Percentiles rank a stretch among this genome's conserved stretches.
Conservation (phyloP, 495 filamentous ascomycete species). For the Opeltia flavorubescens region DNA sequence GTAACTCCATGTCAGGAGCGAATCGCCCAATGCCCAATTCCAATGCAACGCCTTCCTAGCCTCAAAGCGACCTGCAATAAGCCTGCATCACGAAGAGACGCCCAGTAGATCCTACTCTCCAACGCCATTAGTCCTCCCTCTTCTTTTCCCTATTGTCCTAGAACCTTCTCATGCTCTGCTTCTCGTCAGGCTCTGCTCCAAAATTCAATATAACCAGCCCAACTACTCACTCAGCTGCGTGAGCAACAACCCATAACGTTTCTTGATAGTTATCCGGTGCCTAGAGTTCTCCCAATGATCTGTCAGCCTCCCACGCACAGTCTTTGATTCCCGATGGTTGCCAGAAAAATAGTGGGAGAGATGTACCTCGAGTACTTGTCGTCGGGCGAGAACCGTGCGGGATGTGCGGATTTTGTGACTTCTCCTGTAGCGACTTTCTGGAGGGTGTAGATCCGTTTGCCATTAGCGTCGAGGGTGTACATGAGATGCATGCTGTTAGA, state of each 20-base stretch:
- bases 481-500: conserved; percentile 39
- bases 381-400: conserved; percentile 91
- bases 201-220: neutral
- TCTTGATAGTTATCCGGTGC: conserved; percentile 86
- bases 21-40: no score
- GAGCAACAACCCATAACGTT: conserved; percentile 73
- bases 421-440: conserved; percentile 65
- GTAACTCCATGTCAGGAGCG: no score
- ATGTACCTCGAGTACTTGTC: conserved; percentile 84
- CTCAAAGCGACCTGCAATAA: no score
- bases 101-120: neutral
- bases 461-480: conserved; percentile 66
- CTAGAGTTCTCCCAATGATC: conserved; percentile 23
- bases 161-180: conserved; percentile 25
- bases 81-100: no score
- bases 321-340: neutral
- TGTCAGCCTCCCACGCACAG: neutral
- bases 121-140: neutral
- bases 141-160: conserved; percentile 20
- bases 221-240: conserved; percentile 60
- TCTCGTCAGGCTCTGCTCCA: neutral
- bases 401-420: conserved; percentile 91
- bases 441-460: conserved; percentile 80
- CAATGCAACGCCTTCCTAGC: no score
- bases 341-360: neutral